Conservation (phyloP, 2,329 filamentous ascomycete species). For the Fusarium fujikuroi region DNA sequence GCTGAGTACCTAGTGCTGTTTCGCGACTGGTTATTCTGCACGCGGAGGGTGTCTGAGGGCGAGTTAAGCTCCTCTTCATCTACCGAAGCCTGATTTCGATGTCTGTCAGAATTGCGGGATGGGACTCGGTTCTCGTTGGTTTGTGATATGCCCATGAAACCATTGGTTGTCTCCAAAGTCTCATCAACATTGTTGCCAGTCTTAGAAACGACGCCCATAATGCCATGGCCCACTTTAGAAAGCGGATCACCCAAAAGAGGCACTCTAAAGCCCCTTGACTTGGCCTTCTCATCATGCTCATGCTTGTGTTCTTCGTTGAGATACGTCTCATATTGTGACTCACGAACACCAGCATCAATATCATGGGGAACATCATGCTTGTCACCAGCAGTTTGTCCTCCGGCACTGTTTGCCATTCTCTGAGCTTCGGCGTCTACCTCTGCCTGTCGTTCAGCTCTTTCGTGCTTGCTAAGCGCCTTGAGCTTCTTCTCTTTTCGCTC, state of each 20-base stretch:
- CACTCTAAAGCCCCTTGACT: conserved; percentile 42
- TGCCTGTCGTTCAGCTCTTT: conserved; percentile 59
- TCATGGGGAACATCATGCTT: conserved; percentile 65
- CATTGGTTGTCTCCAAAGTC: conserved; percentile 65
- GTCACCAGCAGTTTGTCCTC: conserved; percentile 63
- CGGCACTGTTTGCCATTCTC: conserved; percentile 59
- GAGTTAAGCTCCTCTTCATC: conserved; percentile 47
- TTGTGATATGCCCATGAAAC: conserved; percentile 54
- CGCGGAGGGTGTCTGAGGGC: conserved; percentile 47
- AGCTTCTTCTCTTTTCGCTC: conserved; percentile 63
- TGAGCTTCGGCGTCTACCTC: conserved; percentile 62
- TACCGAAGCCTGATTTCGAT: conserved; percentile 43
- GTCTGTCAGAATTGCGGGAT: conserved; percentile 42
- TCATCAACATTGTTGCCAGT: conserved; percentile 62
- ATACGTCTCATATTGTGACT: conserved; percentile 45
- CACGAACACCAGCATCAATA: conserved; percentile 58
- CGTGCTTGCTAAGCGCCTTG: conserved; percentile 55
- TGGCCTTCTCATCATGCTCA: conserved; percentile 33
- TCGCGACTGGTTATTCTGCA: conserved; percentile 50
- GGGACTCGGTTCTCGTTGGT: neutral
- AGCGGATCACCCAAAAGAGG: conserved; percentile 52
- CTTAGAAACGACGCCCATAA: conserved; percentile 58
- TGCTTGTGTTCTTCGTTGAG: conserved; percentile 4
- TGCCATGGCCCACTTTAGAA: conserved; percentile 60
- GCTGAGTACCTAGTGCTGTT: conserved; percentile 52